phyloP scores from a whole-genome alignment of 805 yeast species.

The Millerozyma miso region DNA sequence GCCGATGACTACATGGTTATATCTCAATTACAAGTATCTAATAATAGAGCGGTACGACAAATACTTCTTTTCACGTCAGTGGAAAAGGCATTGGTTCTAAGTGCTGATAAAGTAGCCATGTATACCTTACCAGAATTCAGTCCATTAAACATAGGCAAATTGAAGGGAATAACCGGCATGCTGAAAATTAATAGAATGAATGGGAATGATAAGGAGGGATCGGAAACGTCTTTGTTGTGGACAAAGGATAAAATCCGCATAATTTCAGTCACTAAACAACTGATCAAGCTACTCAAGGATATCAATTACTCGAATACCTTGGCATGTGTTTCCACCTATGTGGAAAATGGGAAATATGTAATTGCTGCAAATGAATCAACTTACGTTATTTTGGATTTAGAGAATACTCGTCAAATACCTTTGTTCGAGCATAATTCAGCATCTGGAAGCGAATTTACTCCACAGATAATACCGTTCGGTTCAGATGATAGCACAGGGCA shows the following conservation, averaged over 20 bases:
- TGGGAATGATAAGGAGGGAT: conserved; percentile 2
- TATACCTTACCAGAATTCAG: conserved; percentile 36
- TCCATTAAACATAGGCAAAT: conserved; percentile 32
- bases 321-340: conserved; percentile 20
- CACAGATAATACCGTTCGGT: conserved; percentile 22
- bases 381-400: conserved; percentile 36
- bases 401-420: conserved; percentile 28
- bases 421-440: conserved; percentile 26
- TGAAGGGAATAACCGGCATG: conserved; percentile 32
- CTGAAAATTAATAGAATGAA: conserved; percentile 14
- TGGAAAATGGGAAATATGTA: conserved; percentile 26
- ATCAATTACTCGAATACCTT: conserved; percentile 26
- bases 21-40: conserved; percentile 15
- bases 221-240: conserved; percentile 19
- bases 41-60: conserved; percentile 15
- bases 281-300: conserved; percentile 29
- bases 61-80: conserved; percentile 23
- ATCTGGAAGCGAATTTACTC: conserved; percentile 7
- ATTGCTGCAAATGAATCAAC: conserved; percentile 28
- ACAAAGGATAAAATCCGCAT: conserved; percentile 27
- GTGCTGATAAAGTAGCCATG: conserved; percentile 22
- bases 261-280: conserved; percentile 23
- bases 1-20: conserved; percentile 30
- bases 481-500: conserved; percentile 18
- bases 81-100: conserved; percentile 21